Base-by-base conservation (phyloP, 352 stramenopile species). In the Phytophthora sojae region DNA sequence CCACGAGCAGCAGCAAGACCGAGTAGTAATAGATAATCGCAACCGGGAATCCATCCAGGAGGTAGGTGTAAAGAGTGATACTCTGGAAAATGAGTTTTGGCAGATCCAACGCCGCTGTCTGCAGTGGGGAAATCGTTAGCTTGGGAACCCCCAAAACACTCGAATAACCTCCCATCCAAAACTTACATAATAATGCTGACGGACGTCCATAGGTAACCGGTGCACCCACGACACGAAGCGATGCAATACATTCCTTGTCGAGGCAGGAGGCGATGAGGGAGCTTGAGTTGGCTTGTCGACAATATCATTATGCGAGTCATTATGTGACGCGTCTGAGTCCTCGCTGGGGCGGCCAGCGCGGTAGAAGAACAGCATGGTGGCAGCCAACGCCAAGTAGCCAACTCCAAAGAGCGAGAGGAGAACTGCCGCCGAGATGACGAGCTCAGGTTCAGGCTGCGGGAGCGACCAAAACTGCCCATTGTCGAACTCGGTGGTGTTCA, bases 51-150 rank as follows among this genome's bases (percentile, higher is more conserved):
- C 81, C 78, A 0, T 73, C 71, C n/a, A 30, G 44, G 1, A 86
- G 67, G 50, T 86, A 86, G 12, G 64, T 65, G 17, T 67, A 55
- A 0, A 89, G 72, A 0, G 78, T 82, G 8, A 75, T 52, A 0
- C 77, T 75, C 71, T 86, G 77, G 45, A 86, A 86, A 39, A 79
- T 71, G 23, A 88, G 68, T 45, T 86, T 88, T 0, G 82, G 82
- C 2, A 85, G 53, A 37, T 85, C 79, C 19, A 84, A 53, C 14
- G 67, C 51, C 2, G 81, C 76, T 11, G 64, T 84, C 81, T 86
- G 61, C 53, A 56, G 17, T 29, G 8, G 49, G 61, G 21, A 65
- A 72, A 4, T 63, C 49, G 23, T 53, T 53, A 53, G 47, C 19
- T 53, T 9, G 45, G 29, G 17, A 52, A 47, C 15, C 12, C 21